A percentile compares a stretch with the other conserved stretches of the same genome.
Conservation (phyloP, 1,284 basidiomycete species). For the Quambalaria eucalypti region DNA sequence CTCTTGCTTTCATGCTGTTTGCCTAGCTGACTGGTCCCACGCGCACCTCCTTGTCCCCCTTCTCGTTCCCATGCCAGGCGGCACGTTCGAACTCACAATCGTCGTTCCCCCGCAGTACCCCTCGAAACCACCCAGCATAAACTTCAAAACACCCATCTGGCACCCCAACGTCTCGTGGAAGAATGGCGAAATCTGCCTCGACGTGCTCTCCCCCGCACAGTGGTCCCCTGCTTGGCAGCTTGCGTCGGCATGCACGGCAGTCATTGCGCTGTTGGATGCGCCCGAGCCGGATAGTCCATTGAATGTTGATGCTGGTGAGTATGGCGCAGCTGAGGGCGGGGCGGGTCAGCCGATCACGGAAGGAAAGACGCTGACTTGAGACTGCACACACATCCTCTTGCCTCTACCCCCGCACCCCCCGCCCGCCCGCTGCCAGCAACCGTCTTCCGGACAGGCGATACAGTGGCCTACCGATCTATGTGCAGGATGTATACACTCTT, state of each 20-base stretch:
- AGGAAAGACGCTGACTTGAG: not conserved
- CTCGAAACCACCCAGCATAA: constrained; percentile 38
- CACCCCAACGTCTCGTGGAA: constrained; percentile 42
- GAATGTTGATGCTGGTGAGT: constrained; percentile 47
- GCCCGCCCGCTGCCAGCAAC: no score
- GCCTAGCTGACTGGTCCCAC: not conserved
- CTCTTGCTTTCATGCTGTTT: not conserved
- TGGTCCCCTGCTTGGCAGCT: constrained; percentile 47
- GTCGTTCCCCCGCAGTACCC: constrained; percentile 31
- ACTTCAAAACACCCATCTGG: constrained; percentile 36
- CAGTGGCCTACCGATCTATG: constrained; percentile 2
- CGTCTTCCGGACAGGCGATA: constrained; percentile 7
- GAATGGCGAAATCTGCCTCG: constrained; percentile 46
- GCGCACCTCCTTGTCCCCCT: not conserved
- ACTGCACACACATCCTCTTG: not conserved
- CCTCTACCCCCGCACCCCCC: no score
- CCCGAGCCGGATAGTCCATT: constrained; percentile 45
- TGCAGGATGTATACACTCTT: constrained; percentile 5
- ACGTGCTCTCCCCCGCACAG: constrained; percentile 33
- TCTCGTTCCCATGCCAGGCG: no score
- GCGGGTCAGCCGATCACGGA: not conserved
- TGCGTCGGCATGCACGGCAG: constrained; percentile 37
- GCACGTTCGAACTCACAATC: constrained; percentile 28
- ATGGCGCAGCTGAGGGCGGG: not conserved
- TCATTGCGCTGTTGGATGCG: constrained; percentile 38